Conservation (phyloP, 768 basidiomycete genomes). For the Boletus rufocinnamomeus region DNA sequence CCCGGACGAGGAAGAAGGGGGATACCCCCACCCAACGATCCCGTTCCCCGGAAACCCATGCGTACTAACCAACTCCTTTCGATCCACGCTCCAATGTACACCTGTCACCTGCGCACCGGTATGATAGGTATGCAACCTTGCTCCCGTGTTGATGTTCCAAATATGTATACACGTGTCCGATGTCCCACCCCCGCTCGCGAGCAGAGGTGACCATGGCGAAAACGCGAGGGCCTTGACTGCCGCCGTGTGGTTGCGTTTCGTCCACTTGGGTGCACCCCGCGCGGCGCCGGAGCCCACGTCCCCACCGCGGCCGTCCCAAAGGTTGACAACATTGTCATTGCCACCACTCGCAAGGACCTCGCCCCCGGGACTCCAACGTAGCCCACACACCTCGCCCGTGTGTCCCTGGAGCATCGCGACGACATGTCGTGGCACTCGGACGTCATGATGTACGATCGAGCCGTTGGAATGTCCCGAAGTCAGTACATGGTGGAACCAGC, state of each 20-base stretch:
- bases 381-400: constrained; percentile 88
- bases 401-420: constrained; percentile 91
- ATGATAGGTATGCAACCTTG: constrained; percentile 76
- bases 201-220: constrained; percentile 93
- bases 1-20: constrained; percentile 36
- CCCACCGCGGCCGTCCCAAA: no score
- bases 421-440: constrained; percentile 83
- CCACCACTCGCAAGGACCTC: constrained; percentile 93
- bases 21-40: constrained; percentile 83
- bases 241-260: no score
- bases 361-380: constrained; percentile 87
- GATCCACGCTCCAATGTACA: constrained; percentile 81
- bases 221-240: constrained; percentile 89
- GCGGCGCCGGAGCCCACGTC: constrained; percentile 48
- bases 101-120: constrained; percentile 73
- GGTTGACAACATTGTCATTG: no score
- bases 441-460: constrained; percentile 96
- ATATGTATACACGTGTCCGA: constrained; percentile 89
- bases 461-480: constrained; percentile 91
- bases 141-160: constrained; percentile 92
- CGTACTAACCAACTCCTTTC: constrained; percentile 88
- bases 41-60: constrained; percentile 94
- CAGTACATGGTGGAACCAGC: constrained; percentile 86
- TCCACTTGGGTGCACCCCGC: constrained; percentile 77
- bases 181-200: constrained; percentile 94